Percentiles rank a stretch among this genome's conserved stretches.
These are phyloP conservation scores for Vitellaria paradoxa DNA, from an alignment of 179 eudicot genomes.

Conservation along the genomic window DNA sequence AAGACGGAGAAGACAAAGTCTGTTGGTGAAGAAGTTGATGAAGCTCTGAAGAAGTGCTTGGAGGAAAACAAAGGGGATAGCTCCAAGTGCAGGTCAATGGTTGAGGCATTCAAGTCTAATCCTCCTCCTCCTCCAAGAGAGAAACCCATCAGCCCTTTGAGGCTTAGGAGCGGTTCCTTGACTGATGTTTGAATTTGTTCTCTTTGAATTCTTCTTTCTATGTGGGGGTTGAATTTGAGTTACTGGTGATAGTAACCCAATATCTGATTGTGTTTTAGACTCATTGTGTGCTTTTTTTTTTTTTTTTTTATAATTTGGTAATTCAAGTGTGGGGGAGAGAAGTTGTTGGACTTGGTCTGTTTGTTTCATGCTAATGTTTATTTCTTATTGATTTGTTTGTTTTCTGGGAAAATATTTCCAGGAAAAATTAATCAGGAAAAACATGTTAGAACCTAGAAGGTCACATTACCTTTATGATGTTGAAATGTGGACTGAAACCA, in stretches of 20 bases:
- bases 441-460: too few relatives aligned
- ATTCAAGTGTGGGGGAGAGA: too few relatives aligned
- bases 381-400: neutral
- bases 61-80: constrained; percentile 45
- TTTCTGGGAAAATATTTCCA: too few relatives aligned
- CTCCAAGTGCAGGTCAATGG: constrained; percentile 36
- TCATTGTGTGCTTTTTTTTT: neutral
- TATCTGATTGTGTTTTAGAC: neutral
- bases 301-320: neutral
- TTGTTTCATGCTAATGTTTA: neutral
- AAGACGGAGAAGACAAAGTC: neutral
- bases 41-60: constrained; percentile 41
- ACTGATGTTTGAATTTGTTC: constrained; percentile 21
- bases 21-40: constrained; percentile 8
- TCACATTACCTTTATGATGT: too few relatives aligned
- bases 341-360: too few relatives aligned
- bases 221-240: too few relatives aligned
- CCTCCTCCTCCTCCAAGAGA: constrained; percentile 22
- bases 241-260: neutral
- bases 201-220: too few relatives aligned
- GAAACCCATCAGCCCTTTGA: constrained; percentile 18
- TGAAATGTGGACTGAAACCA: too few relatives aligned
- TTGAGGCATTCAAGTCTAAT: constrained; percentile 40
- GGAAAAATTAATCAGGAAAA: too few relatives aligned
- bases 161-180: constrained; percentile 35